Evolutionary conservation across 2,329 filamentous ascomycete species (phyloP).

Genomic region (Sphaceloma murrayae): DNA sequence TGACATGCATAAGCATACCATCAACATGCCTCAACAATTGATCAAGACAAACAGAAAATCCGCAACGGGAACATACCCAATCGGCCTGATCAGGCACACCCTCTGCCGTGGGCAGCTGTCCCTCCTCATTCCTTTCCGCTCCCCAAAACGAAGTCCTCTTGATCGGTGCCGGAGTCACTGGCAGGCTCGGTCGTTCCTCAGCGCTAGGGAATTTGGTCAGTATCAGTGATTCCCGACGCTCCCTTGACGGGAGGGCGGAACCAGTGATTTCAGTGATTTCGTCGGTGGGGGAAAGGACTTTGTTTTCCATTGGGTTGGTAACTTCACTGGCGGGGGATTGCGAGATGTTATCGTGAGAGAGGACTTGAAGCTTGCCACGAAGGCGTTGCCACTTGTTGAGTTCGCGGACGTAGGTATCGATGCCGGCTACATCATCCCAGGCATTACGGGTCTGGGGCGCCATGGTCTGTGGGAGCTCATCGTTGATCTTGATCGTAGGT

Average conservation of each 20-base stretch:
- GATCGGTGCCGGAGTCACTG: slow-evolving; percentile 80
- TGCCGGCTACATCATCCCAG: slow-evolving; percentile 87
- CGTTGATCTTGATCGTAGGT: slow-evolving; percentile 38
- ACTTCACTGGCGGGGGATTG: slow-evolving; percentile 5
- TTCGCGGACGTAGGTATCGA: slow-evolving; percentile 74
- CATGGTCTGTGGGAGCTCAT: slow-evolving; percentile 55
- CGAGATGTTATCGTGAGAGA: slow-evolving; percentile 7
- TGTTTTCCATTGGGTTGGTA: slow-evolving; percentile 4
- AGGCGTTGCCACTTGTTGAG: slow-evolving; percentile 54
- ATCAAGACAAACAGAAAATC: slow-evolving; percentile 23
- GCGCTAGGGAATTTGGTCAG: slow-evolving; percentile 83
- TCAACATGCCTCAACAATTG: slow-evolving; percentile 9
- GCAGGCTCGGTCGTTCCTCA: slow-evolving; percentile 73
- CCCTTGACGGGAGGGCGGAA: slow-evolving; percentile 17
- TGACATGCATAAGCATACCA: not conserved
- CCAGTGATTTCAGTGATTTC: not conserved
- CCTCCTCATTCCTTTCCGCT: slow-evolving; percentile 45
- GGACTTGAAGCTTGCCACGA: slow-evolving; percentile 33
- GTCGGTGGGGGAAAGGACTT: slow-evolving; percentile 4
- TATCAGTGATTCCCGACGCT: slow-evolving; percentile 49
- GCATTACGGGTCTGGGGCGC: slow-evolving; percentile 60
- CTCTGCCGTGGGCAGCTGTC: slow-evolving; percentile 61
- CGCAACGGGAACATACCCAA: slow-evolving; percentile 69
- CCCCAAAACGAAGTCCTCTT: slow-evolving; percentile 60
- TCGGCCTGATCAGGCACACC: slow-evolving; percentile 81